Base-by-base conservation (phyloP, 352 stramenopile genomes). In the Globisporangium paroecandrum region DNA sequence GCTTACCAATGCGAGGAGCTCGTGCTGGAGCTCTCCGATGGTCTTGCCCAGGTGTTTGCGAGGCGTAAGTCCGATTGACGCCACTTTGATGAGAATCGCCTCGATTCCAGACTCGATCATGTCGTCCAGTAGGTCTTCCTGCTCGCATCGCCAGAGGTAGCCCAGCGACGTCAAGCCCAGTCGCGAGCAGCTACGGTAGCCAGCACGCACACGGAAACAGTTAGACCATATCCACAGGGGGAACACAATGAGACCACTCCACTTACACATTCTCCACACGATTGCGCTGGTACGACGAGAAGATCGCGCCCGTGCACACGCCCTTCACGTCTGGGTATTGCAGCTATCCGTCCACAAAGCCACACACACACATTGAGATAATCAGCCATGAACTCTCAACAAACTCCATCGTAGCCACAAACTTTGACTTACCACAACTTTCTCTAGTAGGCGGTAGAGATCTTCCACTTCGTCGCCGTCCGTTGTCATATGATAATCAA, bases 281-380 rank as follows among this genome's bases (percentile, higher is more conserved):
- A 34, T 97, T 98, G 41, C 98, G 83, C 84, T 99, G 98, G 69
- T 99, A 99, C 25, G 90, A 99, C 13, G 97, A 99, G 56, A 99
- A 90, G 72, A 99, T 99, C n/a, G 98, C 98, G 51, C 98, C 98
- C 0, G 89, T 98, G 56, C 89, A 98, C 6, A 99, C 97, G 34
- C 87, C 98, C 43, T 97, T 66, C 0, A 99, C 80, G 8, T 94
- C 82, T 3, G 95, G 94, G 67, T 84, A 94, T 46, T 89, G 77
- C 27, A 69, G 62, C 70, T 81, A 15, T 34, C 4, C 20, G 38
- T 41, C 24, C 60, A 62, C 4, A 58, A 7, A 38, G 29, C 13
- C 18, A 47, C 47, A 62, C n/a, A 62, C 12, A 32, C 6, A 29
- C 9, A 53, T 12, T 7, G 9, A 47, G 29, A 22, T 7, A 25